phyloP scores from a whole-genome alignment of 2,329 filamentous ascomycete species.

The Aspergillus jensenii region DNA sequence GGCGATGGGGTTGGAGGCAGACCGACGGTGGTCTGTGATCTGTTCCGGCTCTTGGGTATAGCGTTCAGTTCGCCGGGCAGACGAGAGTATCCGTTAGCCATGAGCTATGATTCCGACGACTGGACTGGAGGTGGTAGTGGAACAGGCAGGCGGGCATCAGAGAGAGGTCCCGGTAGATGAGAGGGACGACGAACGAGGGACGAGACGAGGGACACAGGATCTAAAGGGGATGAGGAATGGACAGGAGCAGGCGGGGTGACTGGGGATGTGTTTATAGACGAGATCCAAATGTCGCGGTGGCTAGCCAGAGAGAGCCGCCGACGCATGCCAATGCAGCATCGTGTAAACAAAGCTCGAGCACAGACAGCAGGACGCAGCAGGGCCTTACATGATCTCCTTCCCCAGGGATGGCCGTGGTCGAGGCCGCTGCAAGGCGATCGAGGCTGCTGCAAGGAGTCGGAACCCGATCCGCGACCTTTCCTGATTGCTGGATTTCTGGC shows the following conservation, averaged over 20 bases:
- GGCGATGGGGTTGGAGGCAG: slow-evolving; percentile 29
- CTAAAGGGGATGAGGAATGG: slow-evolving; percentile 15
- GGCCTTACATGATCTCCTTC: slow-evolving; percentile 41
- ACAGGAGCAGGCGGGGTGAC: slow-evolving; percentile 19
- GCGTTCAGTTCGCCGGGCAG: slow-evolving; percentile 35
- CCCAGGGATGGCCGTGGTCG: slow-evolving; percentile 33
- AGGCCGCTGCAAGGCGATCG: slow-evolving; percentile 31
- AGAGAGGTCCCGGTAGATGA: slow-evolving; percentile 3
- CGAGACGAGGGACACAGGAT: not conserved
- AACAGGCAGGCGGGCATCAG: slow-evolving; percentile 12
- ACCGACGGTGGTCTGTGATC: slow-evolving; percentile 32
- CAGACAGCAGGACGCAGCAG: slow-evolving; percentile 33
- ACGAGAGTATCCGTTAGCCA: slow-evolving; percentile 37
- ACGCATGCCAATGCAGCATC: slow-evolving; percentile 38
- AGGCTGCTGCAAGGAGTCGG: slow-evolving; percentile 1
- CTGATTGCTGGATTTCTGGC: not conserved
- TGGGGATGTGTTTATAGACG: slow-evolving; percentile 38
- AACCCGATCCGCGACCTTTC: not conserved
- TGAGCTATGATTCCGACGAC: slow-evolving; percentile 32
- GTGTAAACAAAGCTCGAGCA: slow-evolving; percentile 40
- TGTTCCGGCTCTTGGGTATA: slow-evolving; percentile 30
- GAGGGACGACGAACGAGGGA: no score
- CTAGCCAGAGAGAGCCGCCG: slow-evolving; percentile 28
- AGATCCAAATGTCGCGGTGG: slow-evolving; percentile 20
- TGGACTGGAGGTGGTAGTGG: not conserved